Conservation (phyloP, 306 rosid genomes). For the Lagenaria siceraria region DNA sequence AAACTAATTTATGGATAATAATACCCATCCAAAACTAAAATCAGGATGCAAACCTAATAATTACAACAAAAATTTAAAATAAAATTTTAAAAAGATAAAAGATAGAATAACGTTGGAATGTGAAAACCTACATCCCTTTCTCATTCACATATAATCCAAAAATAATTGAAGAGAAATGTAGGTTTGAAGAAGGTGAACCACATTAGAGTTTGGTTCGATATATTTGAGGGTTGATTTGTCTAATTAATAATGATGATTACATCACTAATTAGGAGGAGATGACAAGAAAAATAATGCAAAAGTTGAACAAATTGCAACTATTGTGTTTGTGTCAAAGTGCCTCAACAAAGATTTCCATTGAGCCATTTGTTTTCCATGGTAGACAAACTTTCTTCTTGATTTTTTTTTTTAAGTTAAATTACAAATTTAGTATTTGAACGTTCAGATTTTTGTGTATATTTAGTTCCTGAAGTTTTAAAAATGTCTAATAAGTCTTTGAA, state of each 20-base stretch:
- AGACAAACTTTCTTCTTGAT: neutral
- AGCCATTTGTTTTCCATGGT: neutral
- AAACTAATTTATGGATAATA: neutral
- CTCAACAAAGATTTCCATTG: neutral
- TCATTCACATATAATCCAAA: neutral
- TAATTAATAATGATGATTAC: neutral
- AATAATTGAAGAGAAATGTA: neutral
- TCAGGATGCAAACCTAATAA: neutral
- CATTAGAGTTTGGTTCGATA: neutral
- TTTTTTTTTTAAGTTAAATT: too few species aligned
- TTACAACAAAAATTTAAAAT: neutral
- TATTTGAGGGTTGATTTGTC: neutral
- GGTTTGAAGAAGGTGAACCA: conserved; percentile 2
- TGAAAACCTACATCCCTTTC: neutral
- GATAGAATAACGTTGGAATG: neutral
- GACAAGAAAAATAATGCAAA: neutral
- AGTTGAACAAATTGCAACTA: neutral
- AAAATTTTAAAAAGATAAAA: neutral
- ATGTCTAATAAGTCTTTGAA: too few species aligned
- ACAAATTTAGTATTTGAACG: too few species aligned
- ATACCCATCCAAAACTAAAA: neutral
- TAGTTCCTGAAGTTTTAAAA: too few species aligned
- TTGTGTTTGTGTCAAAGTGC: neutral
- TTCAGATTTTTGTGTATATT: too few species aligned
- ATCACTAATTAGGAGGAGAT: neutral